Base-by-base conservation (phyloP, 257 asterid species). In the Scutellaria barbata region DNA sequence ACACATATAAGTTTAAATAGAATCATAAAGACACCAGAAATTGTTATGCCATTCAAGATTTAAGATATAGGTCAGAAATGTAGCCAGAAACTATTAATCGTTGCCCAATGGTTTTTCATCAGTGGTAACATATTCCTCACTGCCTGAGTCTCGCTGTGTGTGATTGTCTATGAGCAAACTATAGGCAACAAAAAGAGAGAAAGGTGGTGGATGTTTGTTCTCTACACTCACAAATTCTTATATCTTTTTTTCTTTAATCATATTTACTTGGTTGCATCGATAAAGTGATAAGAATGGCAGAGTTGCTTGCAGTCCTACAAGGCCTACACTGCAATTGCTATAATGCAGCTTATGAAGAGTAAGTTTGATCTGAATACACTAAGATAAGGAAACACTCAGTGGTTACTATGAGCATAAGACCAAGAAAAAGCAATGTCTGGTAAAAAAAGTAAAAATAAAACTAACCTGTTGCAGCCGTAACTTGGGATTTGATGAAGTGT, bases 391-490 rank as follows among this genome's bases (percentile, higher is more conserved):
- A 71, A 12, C 60, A 47, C 54, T 7, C 10, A 64, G 66, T 48
- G 47, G 3, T 60, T 42, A 25, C 30, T 75, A 41, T 43, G 50
- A 55, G 18, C 16, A 42, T 11, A 51, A 57, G 47, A 69, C 52
- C 63, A 40, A 41, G 57, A 43, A 65, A 53, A 66, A 22, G 50
- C 17, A 71, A 17, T 42, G 51, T 67, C n/a, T 48, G 39, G 50
- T 39, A 22, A 64, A 41, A 46, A 18, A 16, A 51, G 63, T 12
- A 59, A 43, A 65, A 52, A 17, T 6, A 63, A 57, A 37, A 79
- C 81, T 59, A 78, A 95, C 98, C 98, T 80, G 99, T 92, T 66
- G 98, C 99, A 58, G 98, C 99, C 53, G 99, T 95, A 56, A 95
- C 96, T 88, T 92, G 99, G 77, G 99, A 95, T 88, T 92, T 92